Conservation (phyloP, 225 moss, liverwort and hornwort genomes). For the Pseudisothecium myosuroides region DNA sequence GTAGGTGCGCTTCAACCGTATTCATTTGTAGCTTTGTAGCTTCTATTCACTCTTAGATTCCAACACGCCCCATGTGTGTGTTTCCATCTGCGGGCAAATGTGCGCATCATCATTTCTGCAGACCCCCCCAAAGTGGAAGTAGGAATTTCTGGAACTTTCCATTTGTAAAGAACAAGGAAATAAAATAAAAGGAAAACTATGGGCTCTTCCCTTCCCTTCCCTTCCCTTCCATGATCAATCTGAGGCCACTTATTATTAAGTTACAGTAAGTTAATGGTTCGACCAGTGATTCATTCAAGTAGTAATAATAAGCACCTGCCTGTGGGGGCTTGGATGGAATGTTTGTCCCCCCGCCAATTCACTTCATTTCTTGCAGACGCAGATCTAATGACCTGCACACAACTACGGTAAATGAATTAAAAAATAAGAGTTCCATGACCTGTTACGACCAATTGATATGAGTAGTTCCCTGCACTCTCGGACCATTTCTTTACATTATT, state of each 20-base stretch:
- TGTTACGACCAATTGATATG: too few species aligned
- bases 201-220: neutral
- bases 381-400: too few species aligned
- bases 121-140: neutral
- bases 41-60: neutral
- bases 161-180: neutral
- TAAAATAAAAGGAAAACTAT: neutral
- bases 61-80: too few species aligned
- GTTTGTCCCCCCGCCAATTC: neutral
- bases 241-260: neutral
- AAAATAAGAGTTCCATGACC: too few species aligned
- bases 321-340: too few species aligned
- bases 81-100: neutral
- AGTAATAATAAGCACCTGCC: too few species aligned
- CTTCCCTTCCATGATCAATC: neutral
- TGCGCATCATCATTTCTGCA: neutral
- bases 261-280: neutral
- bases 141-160: neutral
- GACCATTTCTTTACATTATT: neutral
- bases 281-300: neutral
- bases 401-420: too few species aligned
- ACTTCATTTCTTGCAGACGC: neutral
- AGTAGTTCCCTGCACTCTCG: too few species aligned
- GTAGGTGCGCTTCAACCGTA: neutral
- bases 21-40: neutral